phyloP scores from a whole-genome alignment of 2,329 filamentous ascomycete genomes.

The Colletotrichum musae region DNA sequence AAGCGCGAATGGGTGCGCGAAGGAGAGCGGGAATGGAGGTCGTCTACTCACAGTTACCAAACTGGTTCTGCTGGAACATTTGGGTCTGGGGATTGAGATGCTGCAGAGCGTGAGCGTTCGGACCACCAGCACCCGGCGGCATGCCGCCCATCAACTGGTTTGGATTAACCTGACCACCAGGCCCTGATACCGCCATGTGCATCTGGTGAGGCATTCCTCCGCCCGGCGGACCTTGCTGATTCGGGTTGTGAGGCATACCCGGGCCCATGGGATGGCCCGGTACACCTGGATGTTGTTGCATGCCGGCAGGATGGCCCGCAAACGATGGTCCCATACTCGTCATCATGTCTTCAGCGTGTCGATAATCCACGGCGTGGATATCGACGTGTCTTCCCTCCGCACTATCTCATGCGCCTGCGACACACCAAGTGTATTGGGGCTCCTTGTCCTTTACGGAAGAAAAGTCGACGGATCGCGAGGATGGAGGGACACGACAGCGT shows the following conservation, averaged over 20 bases:
- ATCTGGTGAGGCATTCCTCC: slow-evolving; percentile 77
- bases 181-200: slow-evolving; percentile 81
- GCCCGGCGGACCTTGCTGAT: slow-evolving; percentile 77
- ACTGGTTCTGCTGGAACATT: slow-evolving; percentile 70
- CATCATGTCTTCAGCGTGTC: slow-evolving; percentile 73
- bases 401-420: slow-evolving; percentile 64
- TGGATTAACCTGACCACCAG: slow-evolving; percentile 80
- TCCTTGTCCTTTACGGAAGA: too few relatives aligned
- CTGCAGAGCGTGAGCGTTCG: slow-evolving; percentile 79
- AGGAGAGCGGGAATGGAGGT: background rate
- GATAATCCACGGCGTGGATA: slow-evolving; percentile 74
- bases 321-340: slow-evolving; percentile 76
- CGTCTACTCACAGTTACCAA: slow-evolving; percentile 39
- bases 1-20: background rate
- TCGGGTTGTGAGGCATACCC: slow-evolving; percentile 77
- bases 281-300: slow-evolving; percentile 80
- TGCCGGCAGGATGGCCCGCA: slow-evolving; percentile 76
- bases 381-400: slow-evolving; percentile 61
- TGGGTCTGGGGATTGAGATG: slow-evolving; percentile 77
- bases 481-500: slow-evolving; percentile 3
- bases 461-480: slow-evolving; percentile 24
- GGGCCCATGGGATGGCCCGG: slow-evolving; percentile 75
- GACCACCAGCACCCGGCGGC: slow-evolving; percentile 75
- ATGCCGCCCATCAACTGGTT: slow-evolving; percentile 82
- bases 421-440: background rate